These are phyloP conservation scores for Chlorella sp. DNA, from an alignment of 139 green algal species.

Conservation along the genomic window DNA sequence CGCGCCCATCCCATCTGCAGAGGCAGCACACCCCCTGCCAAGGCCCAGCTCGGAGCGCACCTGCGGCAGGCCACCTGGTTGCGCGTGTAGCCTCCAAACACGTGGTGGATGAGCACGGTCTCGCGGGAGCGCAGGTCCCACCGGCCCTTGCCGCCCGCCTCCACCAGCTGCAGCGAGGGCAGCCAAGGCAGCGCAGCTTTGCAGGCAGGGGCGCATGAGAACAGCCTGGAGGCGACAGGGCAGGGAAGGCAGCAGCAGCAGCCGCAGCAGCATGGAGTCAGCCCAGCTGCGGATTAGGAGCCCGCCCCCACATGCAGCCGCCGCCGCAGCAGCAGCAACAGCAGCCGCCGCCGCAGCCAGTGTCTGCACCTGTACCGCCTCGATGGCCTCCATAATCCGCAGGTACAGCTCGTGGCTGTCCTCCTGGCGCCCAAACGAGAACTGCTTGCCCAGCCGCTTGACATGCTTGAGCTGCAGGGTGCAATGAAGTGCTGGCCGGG, in stretches of 20 bases:
- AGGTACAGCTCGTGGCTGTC: conserved; percentile 74
- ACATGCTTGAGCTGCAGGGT: conserved; percentile 15
- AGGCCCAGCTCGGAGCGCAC: conserved; percentile 13
- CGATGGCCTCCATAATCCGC: conserved; percentile 66
- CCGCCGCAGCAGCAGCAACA: background rate
- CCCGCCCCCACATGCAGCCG: background rate
- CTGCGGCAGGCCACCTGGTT: conserved; percentile 50
- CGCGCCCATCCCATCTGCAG: background rate
- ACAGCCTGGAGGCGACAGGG: background rate
- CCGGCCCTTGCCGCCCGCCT: conserved; percentile 55
- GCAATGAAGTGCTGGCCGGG: background rate
- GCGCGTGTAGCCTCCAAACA: conserved; percentile 70
- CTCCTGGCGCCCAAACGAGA: conserved; percentile 66
- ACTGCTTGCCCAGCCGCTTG: conserved; percentile 36
- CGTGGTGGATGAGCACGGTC: conserved; percentile 71
- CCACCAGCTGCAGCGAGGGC: conserved; percentile 40
- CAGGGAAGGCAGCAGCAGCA: background rate
- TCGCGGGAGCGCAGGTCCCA: conserved; percentile 61
- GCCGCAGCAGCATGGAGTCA: background rate
- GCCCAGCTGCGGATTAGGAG: background rate
- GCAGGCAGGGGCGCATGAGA: background rate
- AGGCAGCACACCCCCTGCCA: background rate
- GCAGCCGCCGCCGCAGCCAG: background rate
- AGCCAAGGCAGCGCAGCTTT: background rate
- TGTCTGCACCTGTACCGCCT: conserved; percentile 39